Percentiles rank a stretch among this genome's conserved stretches.
phyloP scores from a whole-genome alignment of 306 rosid species.

The Lathyrus sativus region DNA sequence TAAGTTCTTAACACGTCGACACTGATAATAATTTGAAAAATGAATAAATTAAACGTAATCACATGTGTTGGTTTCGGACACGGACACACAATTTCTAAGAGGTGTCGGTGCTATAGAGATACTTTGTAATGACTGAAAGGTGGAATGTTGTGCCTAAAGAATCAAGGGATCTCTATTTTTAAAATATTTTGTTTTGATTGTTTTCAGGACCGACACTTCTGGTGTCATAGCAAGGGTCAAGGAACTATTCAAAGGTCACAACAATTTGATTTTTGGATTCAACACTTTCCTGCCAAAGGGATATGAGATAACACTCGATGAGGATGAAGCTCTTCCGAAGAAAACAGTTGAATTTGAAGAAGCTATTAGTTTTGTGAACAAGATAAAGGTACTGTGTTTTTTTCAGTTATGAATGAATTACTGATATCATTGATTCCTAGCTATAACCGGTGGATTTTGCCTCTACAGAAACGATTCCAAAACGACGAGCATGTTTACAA shows the following conservation, averaged over 20 bases:
- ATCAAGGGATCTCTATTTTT: slow-evolving; percentile 15
- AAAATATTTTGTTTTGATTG: slow-evolving; percentile 25
- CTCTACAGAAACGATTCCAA: slow-evolving; percentile 81
- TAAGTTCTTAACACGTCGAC: slow-evolving; percentile 25
- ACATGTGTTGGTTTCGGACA: too few relatives aligned
- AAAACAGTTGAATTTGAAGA: slow-evolving; percentile 93
- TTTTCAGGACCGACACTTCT: slow-evolving; percentile 80
- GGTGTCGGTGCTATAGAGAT: neutral
- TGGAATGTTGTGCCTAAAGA: slow-evolving; percentile 25
- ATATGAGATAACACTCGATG: slow-evolving; percentile 87
- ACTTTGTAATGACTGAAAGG: slow-evolving; percentile 13
- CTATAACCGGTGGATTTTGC: slow-evolving; percentile 30
- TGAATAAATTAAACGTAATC: too few relatives aligned
- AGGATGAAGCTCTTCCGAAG: slow-evolving; percentile 77
- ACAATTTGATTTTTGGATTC: slow-evolving; percentile 87
- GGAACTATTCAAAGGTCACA: slow-evolving; percentile 93
- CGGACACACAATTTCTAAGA: too few relatives aligned
- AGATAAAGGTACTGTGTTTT: slow-evolving; percentile 75
- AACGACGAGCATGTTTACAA: slow-evolving; percentile 86
- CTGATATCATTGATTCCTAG: slow-evolving; percentile 18
- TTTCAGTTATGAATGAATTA: slow-evolving; percentile 22
- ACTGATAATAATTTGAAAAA: too few relatives aligned
- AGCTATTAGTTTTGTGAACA: slow-evolving; percentile 96
- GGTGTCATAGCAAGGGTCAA: slow-evolving; percentile 97
- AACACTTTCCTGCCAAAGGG: slow-evolving; percentile 98